Evolutionary conservation across 208 protist species (phyloP), one percentile per base, ranked within the genome.

Genomic region (Trypanosoma avium): DNA sequence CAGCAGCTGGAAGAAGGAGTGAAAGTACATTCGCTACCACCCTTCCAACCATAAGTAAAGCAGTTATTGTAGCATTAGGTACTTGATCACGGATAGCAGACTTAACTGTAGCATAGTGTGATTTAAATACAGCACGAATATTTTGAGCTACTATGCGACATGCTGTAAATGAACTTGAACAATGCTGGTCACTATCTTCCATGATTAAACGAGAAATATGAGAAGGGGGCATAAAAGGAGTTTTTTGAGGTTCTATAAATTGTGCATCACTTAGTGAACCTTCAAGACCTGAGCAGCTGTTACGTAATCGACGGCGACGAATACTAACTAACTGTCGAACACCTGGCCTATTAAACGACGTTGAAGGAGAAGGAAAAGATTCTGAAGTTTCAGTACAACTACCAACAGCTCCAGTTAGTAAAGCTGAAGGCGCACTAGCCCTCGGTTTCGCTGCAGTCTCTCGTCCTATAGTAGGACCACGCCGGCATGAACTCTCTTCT

Each of bases 41-140:
- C 21, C 61, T 32, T 24, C 61, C 50, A 0, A 36, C 13, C 3
- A 67, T 8, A 29, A 67, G 61, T 2, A 67, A 42, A 42, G 61
- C 50, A 13, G 52, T 36, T 19, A 30, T 49, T 8, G 50, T 26
- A 9, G 61, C 61, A 26, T 48, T 46, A n/a, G 61, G 42, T 19
- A n/a, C 29, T 8, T 52, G 29, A 7, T 42, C 40, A 21, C 17
- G 27, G 1, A 57, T 29, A 10, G 24, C 3, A 9, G 1, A 35
- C 15, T 38, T 1, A 10, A 67, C 38, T 15, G 50, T 4, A 2
- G 48, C 36, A 24, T 67, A 42, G 29, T 58, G 48, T 2, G 21
- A 19, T 12, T 36, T 38, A 17, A 67, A 52, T 8, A 0, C 38
- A 36, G 2, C 7, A 38, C 61, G 61, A 27, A 67, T 52, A 1